A percentile compares a stretch with the other conserved stretches of the same genome.
Evolutionary conservation across 768 basidiomycete species (phyloP).

Genomic region (Russula ochroleuca): DNA sequence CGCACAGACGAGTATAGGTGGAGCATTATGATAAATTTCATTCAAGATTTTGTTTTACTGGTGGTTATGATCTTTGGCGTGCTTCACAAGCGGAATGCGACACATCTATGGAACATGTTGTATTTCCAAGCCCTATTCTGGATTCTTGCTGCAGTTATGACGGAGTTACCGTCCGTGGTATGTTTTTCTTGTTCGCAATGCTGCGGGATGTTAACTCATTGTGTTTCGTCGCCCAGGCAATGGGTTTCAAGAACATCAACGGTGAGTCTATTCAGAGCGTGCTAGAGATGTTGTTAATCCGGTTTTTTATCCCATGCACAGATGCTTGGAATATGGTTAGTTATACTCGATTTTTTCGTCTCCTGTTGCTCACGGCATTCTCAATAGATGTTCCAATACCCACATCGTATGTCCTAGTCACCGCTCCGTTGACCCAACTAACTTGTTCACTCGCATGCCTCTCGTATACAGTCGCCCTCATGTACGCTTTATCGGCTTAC

Average conservation of each 20-base stretch:
- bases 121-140: conserved; percentile 24
- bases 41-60: conserved; percentile 16
- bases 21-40: conserved; percentile 20
- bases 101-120: conserved; percentile 24
- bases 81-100: conserved; percentile 23
- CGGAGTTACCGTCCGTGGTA: conserved; percentile 22
- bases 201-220: background rate
- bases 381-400: conserved; percentile 26
- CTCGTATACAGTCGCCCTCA: conserved; percentile 11
- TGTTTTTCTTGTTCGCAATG: background rate
- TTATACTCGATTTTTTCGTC: background rate
- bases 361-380: background rate
- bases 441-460: background rate
- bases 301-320: background rate
- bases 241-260: conserved; percentile 21
- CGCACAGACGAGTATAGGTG: conserved; percentile 5
- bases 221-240: conserved; percentile 1
- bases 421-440: background rate
- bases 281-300: background rate
- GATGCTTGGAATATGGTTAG: conserved; percentile 26
- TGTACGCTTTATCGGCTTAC: conserved; percentile 10
- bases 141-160: conserved; percentile 16
- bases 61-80: conserved; percentile 22
- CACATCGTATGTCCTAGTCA: conserved; percentile 18
- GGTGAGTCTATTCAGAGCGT: background rate